Evolutionary conservation across 2,329 filamentous ascomycete genomes (phyloP), one percentile per base, ranked within the genome.

Genomic region (Fusarium odoratissimum): DNA sequence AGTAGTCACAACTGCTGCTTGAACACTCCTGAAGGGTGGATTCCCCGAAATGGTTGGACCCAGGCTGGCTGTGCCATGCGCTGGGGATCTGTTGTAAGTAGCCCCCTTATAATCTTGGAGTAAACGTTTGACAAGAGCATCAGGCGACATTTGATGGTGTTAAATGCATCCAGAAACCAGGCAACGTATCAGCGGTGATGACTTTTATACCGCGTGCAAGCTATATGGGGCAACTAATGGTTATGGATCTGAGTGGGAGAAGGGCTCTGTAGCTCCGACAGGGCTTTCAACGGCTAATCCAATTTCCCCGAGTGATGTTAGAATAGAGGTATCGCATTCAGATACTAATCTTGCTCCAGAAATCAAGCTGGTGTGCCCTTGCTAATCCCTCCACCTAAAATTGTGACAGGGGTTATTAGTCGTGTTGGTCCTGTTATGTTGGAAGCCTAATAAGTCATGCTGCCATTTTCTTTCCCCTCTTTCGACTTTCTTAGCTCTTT

Each of bases 61-160:
- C 3, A 42, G 21, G 51, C 10, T 16, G 38, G 42, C 4, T 55
- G 37, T 21, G 49, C 23, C 25, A 21, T 8, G 19, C 25, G 28
- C 19, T 55, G 23, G 33, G 49, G 49, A 17, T 35, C 31, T 37
- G n/a, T 52, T 12, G 49, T 52, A 28, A 52, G 49, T 52, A 28
- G 14, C 31, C 4, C 19, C 0, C 37, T n/a, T 1, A 7, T 0
- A 10, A 3, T 14, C 6, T 12, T 21, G 12, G 19, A 8, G 8
- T 5, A 19, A 11, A 21, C 8, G 13, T 6, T 23, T 52, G 13
- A 52, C 31, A 9, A 21, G 14, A 35, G 12, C 13, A 52, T 16
- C 31, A 37, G 49, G 49, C 49, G 19, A 52, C 17, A 1, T 40
- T 52, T 28, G 49, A 38, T n/a, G 49, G 49, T 4, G 16, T 38